These are phyloP conservation scores for Coniochaeta hoffmannii DNA, from an alignment of 2,329 filamentous ascomycete genomes.

Conservation along the genomic window DNA sequence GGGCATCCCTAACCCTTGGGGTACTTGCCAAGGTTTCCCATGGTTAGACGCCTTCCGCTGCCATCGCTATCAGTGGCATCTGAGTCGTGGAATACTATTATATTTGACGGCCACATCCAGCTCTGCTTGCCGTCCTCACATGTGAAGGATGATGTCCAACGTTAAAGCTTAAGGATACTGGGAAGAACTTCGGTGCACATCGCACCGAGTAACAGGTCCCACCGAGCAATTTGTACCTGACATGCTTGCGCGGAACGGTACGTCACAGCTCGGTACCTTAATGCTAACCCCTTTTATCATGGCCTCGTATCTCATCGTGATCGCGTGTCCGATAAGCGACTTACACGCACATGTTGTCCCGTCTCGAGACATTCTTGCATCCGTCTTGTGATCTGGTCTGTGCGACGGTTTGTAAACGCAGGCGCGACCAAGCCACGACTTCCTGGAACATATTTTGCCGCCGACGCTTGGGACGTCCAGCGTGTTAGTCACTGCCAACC, in stretches of 20 bases:
- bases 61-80: not conserved
- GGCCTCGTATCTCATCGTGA: not conserved
- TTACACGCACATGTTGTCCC: not conserved
- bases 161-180: not conserved
- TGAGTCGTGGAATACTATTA: no score
- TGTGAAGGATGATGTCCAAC: no score
- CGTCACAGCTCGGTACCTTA: not conserved
- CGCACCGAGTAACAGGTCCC: not conserved
- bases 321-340: not conserved
- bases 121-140: no score
- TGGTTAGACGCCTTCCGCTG: not conserved
- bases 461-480: not conserved
- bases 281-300: not conserved
- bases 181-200: not conserved
- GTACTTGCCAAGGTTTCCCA: no score
- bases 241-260: not conserved
- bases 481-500: slow-evolving; percentile 2
- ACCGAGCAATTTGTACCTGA: not conserved
- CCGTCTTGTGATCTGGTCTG: not conserved
- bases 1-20: not conserved
- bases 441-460: not conserved
- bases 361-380: not conserved
- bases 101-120: no score
- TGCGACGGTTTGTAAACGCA: not conserved
- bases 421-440: not conserved